A percentile compares a stretch with the other conserved stretches of the same genome.
Evolutionary conservation across 2,329 filamentous ascomycete species (phyloP).

Genomic region (Sphaerulina vaccinii): DNA sequence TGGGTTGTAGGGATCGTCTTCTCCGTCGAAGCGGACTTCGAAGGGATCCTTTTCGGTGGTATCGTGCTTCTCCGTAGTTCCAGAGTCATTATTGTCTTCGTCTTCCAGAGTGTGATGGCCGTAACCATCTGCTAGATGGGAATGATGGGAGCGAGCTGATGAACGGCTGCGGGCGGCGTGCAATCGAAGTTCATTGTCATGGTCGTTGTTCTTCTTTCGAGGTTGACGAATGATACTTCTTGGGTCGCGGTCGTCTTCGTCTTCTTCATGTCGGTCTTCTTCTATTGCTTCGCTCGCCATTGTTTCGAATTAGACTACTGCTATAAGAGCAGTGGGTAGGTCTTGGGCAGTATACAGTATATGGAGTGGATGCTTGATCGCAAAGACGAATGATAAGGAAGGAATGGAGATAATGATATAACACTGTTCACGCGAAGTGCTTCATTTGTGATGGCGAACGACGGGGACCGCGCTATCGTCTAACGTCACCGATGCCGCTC

Average conservation of each 20-base stretch:
- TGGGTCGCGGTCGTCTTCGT: constrained; percentile 1
- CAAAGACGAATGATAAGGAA: too few relatives aligned
- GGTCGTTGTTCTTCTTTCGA: too few relatives aligned
- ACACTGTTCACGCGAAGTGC: too few relatives aligned
- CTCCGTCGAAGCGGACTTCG: constrained; percentile 73
- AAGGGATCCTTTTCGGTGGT: constrained; percentile 52
- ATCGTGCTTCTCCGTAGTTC: neutral
- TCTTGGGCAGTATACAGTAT: too few relatives aligned
- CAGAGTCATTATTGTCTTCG: constrained; percentile 13
- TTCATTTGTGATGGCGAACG: too few relatives aligned
- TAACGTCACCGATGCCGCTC: too few relatives aligned
- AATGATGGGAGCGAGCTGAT: constrained; percentile 32
- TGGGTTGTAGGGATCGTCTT: constrained; percentile 71
- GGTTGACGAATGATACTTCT: neutral
- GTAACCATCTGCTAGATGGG: constrained; percentile 35
- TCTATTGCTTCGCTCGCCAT: neutral
- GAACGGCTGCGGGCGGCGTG: constrained; percentile 25
- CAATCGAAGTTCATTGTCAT: neutral
- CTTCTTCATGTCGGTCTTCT: constrained; percentile 1
- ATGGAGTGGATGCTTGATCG: too few relatives aligned
- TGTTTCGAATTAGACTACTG: neutral
- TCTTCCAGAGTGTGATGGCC: constrained; percentile 11
- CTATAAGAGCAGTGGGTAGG: too few relatives aligned
- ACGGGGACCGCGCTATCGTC: too few relatives aligned
- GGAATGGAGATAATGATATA: too few relatives aligned